A percentile compares a stretch with the other conserved stretches of the same genome.
phyloP scores from a whole-genome alignment of 1,139 yeast genomes.

The Pichia sp. region DNA sequence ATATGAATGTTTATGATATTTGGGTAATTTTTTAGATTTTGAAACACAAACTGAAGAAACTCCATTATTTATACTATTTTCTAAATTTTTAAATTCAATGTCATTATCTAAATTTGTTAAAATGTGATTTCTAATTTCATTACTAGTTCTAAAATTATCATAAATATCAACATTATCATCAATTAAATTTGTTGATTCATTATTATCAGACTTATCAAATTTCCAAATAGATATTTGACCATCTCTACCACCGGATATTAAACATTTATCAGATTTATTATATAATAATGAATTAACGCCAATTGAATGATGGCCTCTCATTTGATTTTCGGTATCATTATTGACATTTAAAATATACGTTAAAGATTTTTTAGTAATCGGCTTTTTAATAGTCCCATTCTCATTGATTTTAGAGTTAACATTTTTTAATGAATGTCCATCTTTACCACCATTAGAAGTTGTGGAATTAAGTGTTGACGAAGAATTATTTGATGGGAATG shows the following conservation, averaged over 20 bases:
- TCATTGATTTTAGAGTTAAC: too few relatives aligned
- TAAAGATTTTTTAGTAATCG: conserved; percentile 18
- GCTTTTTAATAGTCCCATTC: neutral
- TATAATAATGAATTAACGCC: conserved; percentile 45
- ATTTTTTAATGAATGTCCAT: too few relatives aligned
- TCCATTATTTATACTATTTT: conserved; percentile 23
- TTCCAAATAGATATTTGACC: conserved; percentile 50
- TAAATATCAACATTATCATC: conserved; percentile 12
- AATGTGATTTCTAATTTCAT: conserved; percentile 22
- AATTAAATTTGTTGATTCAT: neutral
- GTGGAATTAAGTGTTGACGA: neutral
- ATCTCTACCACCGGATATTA: conserved; percentile 81
- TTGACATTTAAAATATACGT: conserved; percentile 27
- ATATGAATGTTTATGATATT: conserved; percentile 29
- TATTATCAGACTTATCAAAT: conserved; percentile 2
- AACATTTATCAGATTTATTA: conserved; percentile 32
- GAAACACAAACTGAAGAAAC: conserved; percentile 10
- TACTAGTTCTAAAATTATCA: conserved; percentile 13
- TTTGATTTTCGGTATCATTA: conserved; percentile 15
- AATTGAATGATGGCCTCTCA: conserved; percentile 44
- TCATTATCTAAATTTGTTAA: conserved; percentile 24
- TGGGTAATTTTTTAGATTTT: conserved; percentile 10
- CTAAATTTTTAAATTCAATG: conserved; percentile 23
- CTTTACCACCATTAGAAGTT: too few relatives aligned
- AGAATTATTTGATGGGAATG: conserved; percentile 3